These are phyloP conservation scores for Periglandula ipomoeae DNA, from an alignment of 2,329 filamentous ascomycete species.

Conservation along the genomic window DNA sequence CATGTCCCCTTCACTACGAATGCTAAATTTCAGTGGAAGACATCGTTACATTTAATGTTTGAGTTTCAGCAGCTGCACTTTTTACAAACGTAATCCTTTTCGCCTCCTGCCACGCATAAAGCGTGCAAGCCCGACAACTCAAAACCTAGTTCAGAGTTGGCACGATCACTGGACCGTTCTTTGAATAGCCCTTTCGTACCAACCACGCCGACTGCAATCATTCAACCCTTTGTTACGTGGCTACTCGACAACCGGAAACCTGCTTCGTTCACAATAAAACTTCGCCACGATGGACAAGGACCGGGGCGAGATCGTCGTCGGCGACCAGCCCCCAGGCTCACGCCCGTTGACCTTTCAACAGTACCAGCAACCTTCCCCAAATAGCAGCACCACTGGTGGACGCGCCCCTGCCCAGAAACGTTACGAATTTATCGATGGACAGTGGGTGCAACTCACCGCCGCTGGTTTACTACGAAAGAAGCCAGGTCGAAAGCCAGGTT, in stretches of 20 bases:
- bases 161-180: background rate
- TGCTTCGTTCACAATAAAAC: conserved; percentile 16
- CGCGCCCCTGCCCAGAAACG: conserved; percentile 18
- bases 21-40: no score
- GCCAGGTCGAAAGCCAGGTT: conserved; percentile 56
- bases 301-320: conserved; percentile 35
- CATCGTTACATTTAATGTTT: no score
- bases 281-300: conserved; percentile 30
- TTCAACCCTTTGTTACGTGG: background rate
- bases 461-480: conserved; percentile 53
- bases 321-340: conserved; percentile 22
- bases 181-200: no score
- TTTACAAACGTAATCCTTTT: no score
- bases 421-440: conserved; percentile 27
- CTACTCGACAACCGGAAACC: conserved; percentile 12
- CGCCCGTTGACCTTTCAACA: conserved; percentile 19
- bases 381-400: conserved; percentile 15
- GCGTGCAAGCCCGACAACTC: no score
- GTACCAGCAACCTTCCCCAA: conserved; percentile 16
- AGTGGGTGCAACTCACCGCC: conserved; percentile 42
- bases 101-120: no score
- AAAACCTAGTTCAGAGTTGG: background rate
- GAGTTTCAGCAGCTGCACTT: no score
- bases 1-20: no score
- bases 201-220: background rate